phyloP scores from a whole-genome alignment of 2,329 filamentous ascomycete genomes.

The Microascus cirrosus region DNA sequence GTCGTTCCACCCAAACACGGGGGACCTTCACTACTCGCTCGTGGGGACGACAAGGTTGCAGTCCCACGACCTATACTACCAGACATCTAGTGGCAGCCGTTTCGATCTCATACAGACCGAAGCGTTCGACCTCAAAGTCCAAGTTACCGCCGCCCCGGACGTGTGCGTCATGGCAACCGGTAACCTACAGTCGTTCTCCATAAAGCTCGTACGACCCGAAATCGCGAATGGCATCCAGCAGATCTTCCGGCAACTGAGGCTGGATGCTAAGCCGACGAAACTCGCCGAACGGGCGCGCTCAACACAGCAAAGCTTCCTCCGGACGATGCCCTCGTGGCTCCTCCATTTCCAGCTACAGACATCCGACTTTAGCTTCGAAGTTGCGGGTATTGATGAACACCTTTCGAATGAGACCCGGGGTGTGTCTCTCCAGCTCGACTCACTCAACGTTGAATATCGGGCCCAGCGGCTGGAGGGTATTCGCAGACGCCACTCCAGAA shows the following conservation, averaged over 20 bases:
- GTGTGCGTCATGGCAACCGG: slow-evolving; percentile 72
- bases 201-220: slow-evolving; percentile 84
- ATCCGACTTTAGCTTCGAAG: slow-evolving; percentile 78
- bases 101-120: slow-evolving; percentile 86
- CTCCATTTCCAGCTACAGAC: slow-evolving; percentile 75
- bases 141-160: slow-evolving; percentile 76
- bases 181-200: slow-evolving; percentile 73
- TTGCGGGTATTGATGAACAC: slow-evolving; percentile 76
- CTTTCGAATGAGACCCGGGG: slow-evolving; percentile 77
- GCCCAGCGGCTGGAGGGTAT: slow-evolving; percentile 63
- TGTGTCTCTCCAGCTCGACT: slow-evolving; percentile 75
- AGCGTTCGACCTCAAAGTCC: slow-evolving; percentile 73
- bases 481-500: slow-evolving; percentile 46
- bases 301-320: slow-evolving; percentile 57
- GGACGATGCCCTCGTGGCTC: slow-evolving; percentile 74
- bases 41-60: slow-evolving; percentile 73
- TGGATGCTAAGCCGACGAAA: slow-evolving; percentile 50
- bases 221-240: slow-evolving; percentile 88
- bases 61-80: slow-evolving; percentile 87
- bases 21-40: slow-evolving; percentile 78
- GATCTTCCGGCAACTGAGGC: slow-evolving; percentile 74
- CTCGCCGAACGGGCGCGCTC: slow-evolving; percentile 29
- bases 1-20: slow-evolving; percentile 82
- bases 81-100: slow-evolving; percentile 69
- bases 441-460: slow-evolving; percentile 80